Conservation (phyloP, 768 basidiomycete species). For the Xerocomus potaroensis region DNA sequence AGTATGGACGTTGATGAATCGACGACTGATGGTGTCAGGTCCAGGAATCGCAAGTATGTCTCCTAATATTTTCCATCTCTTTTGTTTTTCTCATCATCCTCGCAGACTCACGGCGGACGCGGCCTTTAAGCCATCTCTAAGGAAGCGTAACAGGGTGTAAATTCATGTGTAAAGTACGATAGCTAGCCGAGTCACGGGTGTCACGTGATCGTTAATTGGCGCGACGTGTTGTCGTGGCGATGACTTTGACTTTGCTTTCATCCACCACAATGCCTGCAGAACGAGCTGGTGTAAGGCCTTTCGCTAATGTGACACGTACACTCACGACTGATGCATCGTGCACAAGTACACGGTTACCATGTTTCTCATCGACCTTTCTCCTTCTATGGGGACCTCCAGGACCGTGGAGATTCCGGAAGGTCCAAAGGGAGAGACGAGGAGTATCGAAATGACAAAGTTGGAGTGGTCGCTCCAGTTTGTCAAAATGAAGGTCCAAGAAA, state of each 20-base stretch:
- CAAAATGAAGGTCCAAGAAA: slow-evolving; percentile 87
- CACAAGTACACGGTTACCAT: slow-evolving; percentile 77
- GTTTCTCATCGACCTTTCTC: slow-evolving; percentile 86
- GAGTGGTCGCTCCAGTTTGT: slow-evolving; percentile 83
- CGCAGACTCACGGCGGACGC: slow-evolving; percentile 37
- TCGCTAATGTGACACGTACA: neutral
- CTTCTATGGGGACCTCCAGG: slow-evolving; percentile 71
- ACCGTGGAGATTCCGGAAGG: slow-evolving; percentile 53
- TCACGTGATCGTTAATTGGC: slow-evolving; percentile 32
- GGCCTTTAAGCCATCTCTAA: slow-evolving; percentile 40
- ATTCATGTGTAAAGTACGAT: too few species aligned
- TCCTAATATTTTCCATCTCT: neutral
- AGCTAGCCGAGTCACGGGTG: slow-evolving; percentile 20
- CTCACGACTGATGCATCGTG: slow-evolving; percentile 7
- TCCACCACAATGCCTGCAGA: slow-evolving; percentile 63
- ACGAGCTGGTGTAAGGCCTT: slow-evolving; percentile 64
- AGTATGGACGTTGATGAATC: slow-evolving; percentile 70
- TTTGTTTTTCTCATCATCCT: neutral
- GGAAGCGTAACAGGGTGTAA: slow-evolving; percentile 59
- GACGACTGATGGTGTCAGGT: slow-evolving; percentile 36
- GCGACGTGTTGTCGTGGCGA: slow-evolving; percentile 21
- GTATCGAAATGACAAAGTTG: slow-evolving; percentile 68
- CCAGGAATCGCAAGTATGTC: slow-evolving; percentile 62
- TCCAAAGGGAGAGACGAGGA: slow-evolving; percentile 45
- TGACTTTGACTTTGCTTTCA: slow-evolving; percentile 9